These are phyloP conservation scores for Corchorus olitorius DNA, from an alignment of 345 rosid species.

Conservation along the genomic window DNA sequence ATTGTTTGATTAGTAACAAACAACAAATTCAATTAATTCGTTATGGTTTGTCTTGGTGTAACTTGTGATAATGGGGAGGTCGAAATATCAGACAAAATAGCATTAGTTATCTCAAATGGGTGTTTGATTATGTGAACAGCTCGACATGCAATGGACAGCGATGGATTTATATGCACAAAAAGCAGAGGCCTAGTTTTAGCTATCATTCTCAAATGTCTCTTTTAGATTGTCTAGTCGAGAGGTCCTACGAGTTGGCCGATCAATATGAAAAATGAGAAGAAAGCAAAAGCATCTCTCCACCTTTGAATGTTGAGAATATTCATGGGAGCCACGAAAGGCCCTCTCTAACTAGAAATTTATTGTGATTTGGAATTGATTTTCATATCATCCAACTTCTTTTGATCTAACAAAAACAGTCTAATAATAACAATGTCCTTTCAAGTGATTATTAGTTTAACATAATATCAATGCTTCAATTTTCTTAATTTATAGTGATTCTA, in stretches of 20 bases:
- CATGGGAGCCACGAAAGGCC: not conserved
- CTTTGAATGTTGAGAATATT: not conserved
- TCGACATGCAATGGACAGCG: too few species aligned
- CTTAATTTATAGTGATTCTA: too few species aligned
- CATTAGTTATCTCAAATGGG: too few species aligned
- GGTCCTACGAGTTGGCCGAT: not conserved
- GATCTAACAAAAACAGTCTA: not conserved
- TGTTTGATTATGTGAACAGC: too few species aligned
- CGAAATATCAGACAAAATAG: not conserved
- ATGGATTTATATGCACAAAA: too few species aligned
- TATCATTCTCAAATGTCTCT: not conserved
- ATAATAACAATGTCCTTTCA: not conserved
- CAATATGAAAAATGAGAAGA: not conserved
- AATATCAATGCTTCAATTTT: too few species aligned
- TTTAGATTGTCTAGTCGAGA: not conserved
- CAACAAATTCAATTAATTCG: too few species aligned
- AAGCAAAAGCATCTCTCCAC: not conserved
- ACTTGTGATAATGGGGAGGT: too few species aligned
- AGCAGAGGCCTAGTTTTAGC: not conserved
- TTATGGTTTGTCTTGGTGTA: too few species aligned
- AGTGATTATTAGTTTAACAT: not conserved
- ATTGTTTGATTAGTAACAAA: too few species aligned
- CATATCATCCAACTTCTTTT: too few species aligned
- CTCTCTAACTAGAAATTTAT: not conserved
- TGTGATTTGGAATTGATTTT: too few species aligned